Base-by-base conservation (phyloP, 176 grass and related monocot species). In the Lolium perenne region DNA sequence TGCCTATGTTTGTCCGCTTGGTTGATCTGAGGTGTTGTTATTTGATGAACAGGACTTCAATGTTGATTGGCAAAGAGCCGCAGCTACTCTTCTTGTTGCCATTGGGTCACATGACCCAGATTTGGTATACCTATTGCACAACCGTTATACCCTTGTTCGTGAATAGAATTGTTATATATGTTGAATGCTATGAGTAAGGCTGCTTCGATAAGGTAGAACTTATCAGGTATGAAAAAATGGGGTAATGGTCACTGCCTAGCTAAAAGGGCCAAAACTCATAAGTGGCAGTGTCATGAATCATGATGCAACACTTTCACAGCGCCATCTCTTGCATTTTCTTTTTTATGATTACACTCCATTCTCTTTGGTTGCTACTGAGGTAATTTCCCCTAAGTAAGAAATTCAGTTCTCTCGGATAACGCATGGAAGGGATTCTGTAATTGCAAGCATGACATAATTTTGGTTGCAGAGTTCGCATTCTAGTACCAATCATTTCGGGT, bases 31-130 rank as follows among this genome's bases (percentile, higher is more conserved):
- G 81, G 65, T 51, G 2, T 43, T 91, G 38, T 89, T 87, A 23
- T 89, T 29, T 84, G 76, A 21, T 40, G 0, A 73, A 77, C 64
- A 98, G 96, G 96, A 98, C 25, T 91, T 95, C 56, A 95, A 92
- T 91, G 83, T 78, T 88, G 96, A 95, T 86, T 98, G 96, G 96
- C 96, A 98, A 92, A 95, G 90, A 84, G 93, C 96, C 59, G 96
- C 91, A 54, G 91, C 91, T 72, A 83, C 85, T 92, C 89, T 98
- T 76, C 93, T 98, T 65, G 96, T 95, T 92, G 88, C 96, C 40
- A 91, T 98, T 83, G 96, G 96, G 77, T 95, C 93, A 18, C 91
- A 89, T 81, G 91, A 88, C 80, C 96, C 96, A 83, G 96, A 95
- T 54, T 74, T 98, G 93, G 96, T 98, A 94, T 66, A 69, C 58